Evolutionary conservation across 495 filamentous ascomycete genomes (phyloP).

Genomic region (Penicillium parvum): DNA sequence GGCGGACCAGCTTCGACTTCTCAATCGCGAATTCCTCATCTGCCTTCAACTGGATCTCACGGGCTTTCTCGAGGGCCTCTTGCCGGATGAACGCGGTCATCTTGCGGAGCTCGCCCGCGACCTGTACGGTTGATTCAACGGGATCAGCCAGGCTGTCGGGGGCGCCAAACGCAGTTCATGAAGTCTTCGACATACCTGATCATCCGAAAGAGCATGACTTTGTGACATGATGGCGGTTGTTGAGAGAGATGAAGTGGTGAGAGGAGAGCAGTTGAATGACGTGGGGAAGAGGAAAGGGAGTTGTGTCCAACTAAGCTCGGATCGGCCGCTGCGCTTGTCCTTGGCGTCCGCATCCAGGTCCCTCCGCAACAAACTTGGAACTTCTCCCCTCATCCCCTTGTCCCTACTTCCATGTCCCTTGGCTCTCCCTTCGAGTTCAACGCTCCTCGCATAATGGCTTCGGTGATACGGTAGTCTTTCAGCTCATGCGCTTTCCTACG

Average conservation of each 20-base stretch:
- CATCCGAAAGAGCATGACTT: slow-evolving; percentile 90
- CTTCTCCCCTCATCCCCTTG: slow-evolving; percentile 7
- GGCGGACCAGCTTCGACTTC: slow-evolving; percentile 94
- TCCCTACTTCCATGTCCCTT: slow-evolving; percentile 9
- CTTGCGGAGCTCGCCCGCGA: slow-evolving; percentile 93
- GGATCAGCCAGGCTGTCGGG: slow-evolving; percentile 10
- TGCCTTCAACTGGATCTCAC: slow-evolving; percentile 95
- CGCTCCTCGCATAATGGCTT: slow-evolving; percentile 23
- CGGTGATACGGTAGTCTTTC: slow-evolving; percentile 13
- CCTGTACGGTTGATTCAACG: slow-evolving; percentile 46
- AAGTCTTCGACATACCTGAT: slow-evolving; percentile 55
- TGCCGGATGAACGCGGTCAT: slow-evolving; percentile 99
- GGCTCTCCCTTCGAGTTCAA: neutral
- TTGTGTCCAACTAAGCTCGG: slow-evolving; percentile 27
- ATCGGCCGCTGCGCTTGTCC: slow-evolving; percentile 13
- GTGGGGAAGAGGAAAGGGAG: slow-evolving; percentile 22
- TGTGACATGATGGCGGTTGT: slow-evolving; percentile 70
- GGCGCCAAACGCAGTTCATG: neutral
- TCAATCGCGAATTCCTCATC: slow-evolving; percentile 98
- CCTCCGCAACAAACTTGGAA: too few species aligned
- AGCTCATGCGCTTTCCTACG: slow-evolving; percentile 19
- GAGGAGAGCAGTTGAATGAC: slow-evolving; percentile 16
- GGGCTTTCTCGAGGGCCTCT: slow-evolving; percentile 93
- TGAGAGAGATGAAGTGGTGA: slow-evolving; percentile 19
- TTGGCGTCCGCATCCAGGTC: slow-evolving; percentile 27